These are phyloP conservation scores for Suzukiozyma palmioleophila DNA, from an alignment of 1,139 yeast genomes.

Conservation along the genomic window DNA sequence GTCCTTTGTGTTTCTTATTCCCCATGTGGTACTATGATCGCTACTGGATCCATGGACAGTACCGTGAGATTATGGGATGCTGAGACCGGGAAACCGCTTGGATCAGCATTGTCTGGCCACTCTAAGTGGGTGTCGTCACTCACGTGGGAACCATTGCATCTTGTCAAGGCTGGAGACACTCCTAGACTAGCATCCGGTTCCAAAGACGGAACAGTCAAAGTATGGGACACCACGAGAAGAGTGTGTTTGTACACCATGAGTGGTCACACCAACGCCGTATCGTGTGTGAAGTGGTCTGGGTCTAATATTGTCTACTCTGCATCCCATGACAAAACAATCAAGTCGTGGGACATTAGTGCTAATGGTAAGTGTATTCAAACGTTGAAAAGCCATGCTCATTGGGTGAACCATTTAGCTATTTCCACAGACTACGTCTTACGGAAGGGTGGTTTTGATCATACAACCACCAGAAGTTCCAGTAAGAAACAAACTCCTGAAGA, in stretches of 20 bases:
- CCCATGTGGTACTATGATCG: constrained; percentile 86
- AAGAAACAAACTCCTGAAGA: constrained; percentile 25
- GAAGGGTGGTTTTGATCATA: constrained; percentile 47
- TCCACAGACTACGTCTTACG: constrained; percentile 88
- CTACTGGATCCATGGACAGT: constrained; percentile 95
- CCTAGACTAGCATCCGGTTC: constrained; percentile 86
- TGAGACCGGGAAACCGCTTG: constrained; percentile 66
- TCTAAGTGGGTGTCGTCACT: constrained; percentile 84
- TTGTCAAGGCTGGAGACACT: constrained; percentile 56
- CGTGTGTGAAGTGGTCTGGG: constrained; percentile 97
- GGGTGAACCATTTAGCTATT: constrained; percentile 92
- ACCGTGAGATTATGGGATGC: constrained; percentile 88
- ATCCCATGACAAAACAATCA: constrained; percentile 92
- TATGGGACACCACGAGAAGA: constrained; percentile 86
- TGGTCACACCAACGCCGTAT: constrained; percentile 86
- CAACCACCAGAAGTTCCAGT: constrained; percentile 16
- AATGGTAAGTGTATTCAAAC: constrained; percentile 77
- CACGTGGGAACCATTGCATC: constrained; percentile 92
- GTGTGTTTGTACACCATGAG: constrained; percentile 67
- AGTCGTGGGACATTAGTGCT: constrained; percentile 80
- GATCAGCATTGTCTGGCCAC: constrained; percentile 77
- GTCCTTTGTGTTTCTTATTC: constrained; percentile 92
- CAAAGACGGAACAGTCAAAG: constrained; percentile 83
- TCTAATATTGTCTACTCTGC: constrained; percentile 79
- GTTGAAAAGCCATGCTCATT: constrained; percentile 88